phyloP scores from a whole-genome alignment of 805 yeast genomes.

The Candida sanyiensis region DNA sequence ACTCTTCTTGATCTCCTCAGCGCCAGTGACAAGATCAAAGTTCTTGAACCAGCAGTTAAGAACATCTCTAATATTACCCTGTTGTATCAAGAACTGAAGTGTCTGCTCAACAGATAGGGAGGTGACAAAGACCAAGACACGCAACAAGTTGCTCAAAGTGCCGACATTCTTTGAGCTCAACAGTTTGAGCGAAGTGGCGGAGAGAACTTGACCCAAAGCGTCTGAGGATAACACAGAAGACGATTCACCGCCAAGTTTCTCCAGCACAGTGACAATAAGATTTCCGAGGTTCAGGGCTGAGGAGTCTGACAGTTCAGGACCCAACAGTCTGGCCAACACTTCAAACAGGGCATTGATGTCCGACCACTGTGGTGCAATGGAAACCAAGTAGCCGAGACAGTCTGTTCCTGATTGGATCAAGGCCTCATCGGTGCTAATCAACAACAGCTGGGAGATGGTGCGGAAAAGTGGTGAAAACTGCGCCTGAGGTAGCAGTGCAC shows the following conservation, averaged over 20 bases:
- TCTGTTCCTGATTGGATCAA: conserved; percentile 3
- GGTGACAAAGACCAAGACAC: conserved; percentile 71
- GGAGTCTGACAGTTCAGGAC: conserved; percentile 67
- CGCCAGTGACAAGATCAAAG: conserved; percentile 75
- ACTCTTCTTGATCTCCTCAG: conserved; percentile 55
- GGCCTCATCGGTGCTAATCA: conserved; percentile 49
- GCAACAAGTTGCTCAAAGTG: conserved; percentile 70
- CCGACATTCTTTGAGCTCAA: conserved; percentile 60
- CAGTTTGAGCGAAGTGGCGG: conserved; percentile 67
- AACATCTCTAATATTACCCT: conserved; percentile 40
- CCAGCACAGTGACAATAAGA: conserved; percentile 54
- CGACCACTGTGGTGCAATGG: conserved; percentile 8
- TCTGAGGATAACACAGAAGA: conserved; percentile 5
- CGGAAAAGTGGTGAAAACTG: conserved; percentile 39
- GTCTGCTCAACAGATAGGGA: conserved; percentile 57
- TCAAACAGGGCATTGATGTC: conserved; percentile 40
- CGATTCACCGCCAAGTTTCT: conserved; percentile 31
- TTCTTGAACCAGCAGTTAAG: conserved; percentile 79
- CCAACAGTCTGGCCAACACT: conserved; percentile 62
- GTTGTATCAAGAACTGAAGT: conserved; percentile 48
- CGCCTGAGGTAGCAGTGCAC: not conserved
- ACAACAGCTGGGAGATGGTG: conserved; percentile 27
- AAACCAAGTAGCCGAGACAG: not conserved
- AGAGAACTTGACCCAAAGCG: conserved; percentile 49
- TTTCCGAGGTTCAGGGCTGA: conserved; percentile 77